Evolutionary conservation across 176 grass and related monocot genomes (phyloP), one percentile per base, ranked within the genome.

Genomic region (Oryza rufipogon): DNA sequence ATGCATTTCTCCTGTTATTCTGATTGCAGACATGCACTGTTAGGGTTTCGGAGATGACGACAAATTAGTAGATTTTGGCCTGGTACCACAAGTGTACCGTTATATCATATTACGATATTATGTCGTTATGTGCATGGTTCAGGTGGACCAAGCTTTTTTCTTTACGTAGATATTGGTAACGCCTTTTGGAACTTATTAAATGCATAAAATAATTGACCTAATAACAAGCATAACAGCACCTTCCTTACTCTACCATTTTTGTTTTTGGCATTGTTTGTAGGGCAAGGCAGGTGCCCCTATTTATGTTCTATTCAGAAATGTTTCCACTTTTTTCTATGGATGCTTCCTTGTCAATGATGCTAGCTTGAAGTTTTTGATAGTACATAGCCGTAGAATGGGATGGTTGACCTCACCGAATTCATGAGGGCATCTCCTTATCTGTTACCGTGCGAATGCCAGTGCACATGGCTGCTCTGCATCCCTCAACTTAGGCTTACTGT

Each of bases 1-100:
- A 76, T 88, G 44, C 26, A 70, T 85, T 66, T 32, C 64, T 75
- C 15, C 14, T 79, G 44, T 63, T 71, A 71, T 83, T 79, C 61
- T 15, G 68, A n/a, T 65, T 70, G 36, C 32, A 33, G 15, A 56
- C 65, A 58, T 51, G 22, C 5, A 52, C 1, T 83, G 74, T 42
- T 47, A 87, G 56, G 28, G 11, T 72, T 81, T 67, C 77, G 33
- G 34, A 74, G 64, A 77, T 81, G 70, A 51, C 16, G 11, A 23
- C 38, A 51, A 80, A 42, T 38, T 68, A 63, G 41, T 75, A 60
- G 9, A 34, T 70, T 76, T 25, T 67, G 47, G 11, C 48, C 15
- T 60, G 16, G 39, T 63, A 28, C 70, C 28, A 56, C 60, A 74
- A n/a, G n/a, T 48, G 11, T 64, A 10, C 5, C 28, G 46, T 64